phyloP scores from a whole-genome alignment of 2,329 filamentous ascomycete species.

The Colletotrichum eremochloae region DNA sequence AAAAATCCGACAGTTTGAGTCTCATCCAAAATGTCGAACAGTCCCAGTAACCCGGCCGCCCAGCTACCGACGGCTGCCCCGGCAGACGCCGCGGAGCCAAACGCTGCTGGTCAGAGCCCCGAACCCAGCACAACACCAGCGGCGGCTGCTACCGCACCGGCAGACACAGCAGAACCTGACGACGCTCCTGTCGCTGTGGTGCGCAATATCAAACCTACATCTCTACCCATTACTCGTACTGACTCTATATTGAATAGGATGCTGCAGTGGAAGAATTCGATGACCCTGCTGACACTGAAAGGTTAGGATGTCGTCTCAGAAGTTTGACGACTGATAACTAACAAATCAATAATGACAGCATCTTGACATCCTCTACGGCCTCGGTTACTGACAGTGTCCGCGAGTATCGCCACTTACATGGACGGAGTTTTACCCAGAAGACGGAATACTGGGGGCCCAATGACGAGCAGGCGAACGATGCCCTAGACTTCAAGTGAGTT shows the following conservation, averaged over 20 bases:
- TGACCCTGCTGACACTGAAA: neutral
- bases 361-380: constrained; percentile 44
- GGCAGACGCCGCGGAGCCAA: neutral
- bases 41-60: neutral
- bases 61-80: neutral
- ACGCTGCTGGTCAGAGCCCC: neutral
- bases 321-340: neutral
- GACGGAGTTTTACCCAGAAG: constrained; percentile 48
- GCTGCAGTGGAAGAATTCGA: neutral
- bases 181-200: neutral
- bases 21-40: neutral
- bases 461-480: constrained; percentile 44
- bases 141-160: neutral
- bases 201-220: neutral
- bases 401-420: constrained; percentile 51
- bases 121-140: neutral
- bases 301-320: neutral
- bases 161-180: neutral
- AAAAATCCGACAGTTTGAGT: neutral
- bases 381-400: constrained; percentile 51
- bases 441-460: constrained; percentile 46
- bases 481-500: constrained; percentile 38
- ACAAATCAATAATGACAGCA: neutral
- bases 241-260: neutral
- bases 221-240: neutral